Evolutionary conservation across 768 basidiomycete genomes (phyloP).

Genomic region (Amanita rimosa): DNA sequence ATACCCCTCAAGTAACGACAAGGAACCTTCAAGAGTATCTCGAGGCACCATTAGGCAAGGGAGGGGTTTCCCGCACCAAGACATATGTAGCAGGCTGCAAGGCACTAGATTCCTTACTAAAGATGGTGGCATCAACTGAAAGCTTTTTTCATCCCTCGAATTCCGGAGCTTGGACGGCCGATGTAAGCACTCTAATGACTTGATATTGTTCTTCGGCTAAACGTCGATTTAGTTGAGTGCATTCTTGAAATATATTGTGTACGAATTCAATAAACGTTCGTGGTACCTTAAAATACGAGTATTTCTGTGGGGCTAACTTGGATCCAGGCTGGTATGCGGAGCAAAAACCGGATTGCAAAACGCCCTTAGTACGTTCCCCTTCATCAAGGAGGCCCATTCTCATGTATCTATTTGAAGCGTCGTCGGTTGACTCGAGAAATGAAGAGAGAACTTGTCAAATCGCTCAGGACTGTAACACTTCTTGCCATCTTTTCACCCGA

Average conservation of each 20-base stretch:
- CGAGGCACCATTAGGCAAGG: conserved; percentile 44
- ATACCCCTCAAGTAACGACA: conserved; percentile 40
- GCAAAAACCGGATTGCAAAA: conserved; percentile 67
- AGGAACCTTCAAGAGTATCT: conserved; percentile 44
- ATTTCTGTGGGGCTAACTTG: background rate
- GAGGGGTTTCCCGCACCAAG: conserved; percentile 26
- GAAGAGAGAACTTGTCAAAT: conserved; percentile 77
- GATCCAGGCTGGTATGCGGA: conserved; percentile 68
- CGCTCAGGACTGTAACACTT: conserved; percentile 68
- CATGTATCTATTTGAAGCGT: conserved; percentile 24
- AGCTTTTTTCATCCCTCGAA: conserved; percentile 89
- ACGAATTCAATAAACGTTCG: conserved; percentile 76
- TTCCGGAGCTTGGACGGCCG: conserved; percentile 72
- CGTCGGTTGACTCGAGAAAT: conserved; percentile 71
- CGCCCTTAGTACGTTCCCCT: conserved; percentile 38
- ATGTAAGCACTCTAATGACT: conserved; percentile 30
- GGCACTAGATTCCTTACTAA: conserved; percentile 77
- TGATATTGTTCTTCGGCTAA: conserved; percentile 1
- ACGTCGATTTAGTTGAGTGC: conserved; percentile 50
- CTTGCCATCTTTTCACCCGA: conserved; percentile 91
- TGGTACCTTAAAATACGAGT: background rate
- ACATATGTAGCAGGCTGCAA: conserved; percentile 75
- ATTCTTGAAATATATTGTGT: conserved; percentile 77
- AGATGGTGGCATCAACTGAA: conserved; percentile 78
- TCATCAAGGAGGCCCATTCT: background rate